These are phyloP conservation scores for Cladosporium sp. DNA, from an alignment of 2,329 filamentous ascomycete species.

Conservation along the genomic window DNA sequence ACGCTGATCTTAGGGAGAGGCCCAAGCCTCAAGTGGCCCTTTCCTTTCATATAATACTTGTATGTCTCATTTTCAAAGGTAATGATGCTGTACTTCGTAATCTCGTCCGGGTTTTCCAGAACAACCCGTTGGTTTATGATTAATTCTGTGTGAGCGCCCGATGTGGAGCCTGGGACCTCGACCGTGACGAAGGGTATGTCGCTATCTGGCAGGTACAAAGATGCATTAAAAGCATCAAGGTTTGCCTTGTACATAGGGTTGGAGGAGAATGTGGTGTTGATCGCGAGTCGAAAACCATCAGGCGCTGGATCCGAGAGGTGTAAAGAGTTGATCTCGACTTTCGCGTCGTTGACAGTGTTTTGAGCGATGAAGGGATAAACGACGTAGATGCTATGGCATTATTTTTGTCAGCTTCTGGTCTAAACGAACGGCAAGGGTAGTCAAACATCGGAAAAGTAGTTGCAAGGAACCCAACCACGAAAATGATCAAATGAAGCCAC, in stretches of 20 bases:
- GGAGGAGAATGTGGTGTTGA: neutral
- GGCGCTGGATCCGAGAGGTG: constrained; percentile 52
- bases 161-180: constrained; percentile 47
- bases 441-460: neutral
- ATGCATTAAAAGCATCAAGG: constrained; percentile 55
- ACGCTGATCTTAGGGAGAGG: constrained; percentile 52
- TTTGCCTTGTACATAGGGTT: constrained; percentile 54
- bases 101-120: constrained; percentile 47
- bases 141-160: constrained; percentile 44
- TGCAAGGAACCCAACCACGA: neutral
- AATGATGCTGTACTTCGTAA: constrained; percentile 51
- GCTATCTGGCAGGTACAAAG: constrained; percentile 48
- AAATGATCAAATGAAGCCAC: neutral
- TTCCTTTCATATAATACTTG: constrained; percentile 52
- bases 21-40: constrained; percentile 53
- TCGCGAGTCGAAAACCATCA: constrained; percentile 29
- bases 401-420: neutral
- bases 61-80: constrained; percentile 53
- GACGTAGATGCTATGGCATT: constrained; percentile 49
- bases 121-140: constrained; percentile 47
- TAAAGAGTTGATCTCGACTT: constrained; percentile 52
- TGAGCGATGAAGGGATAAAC: constrained; percentile 61
- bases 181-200: constrained; percentile 46
- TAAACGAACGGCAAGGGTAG: neutral
- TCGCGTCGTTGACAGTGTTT: constrained; percentile 53